These are phyloP conservation scores for Kwoniella shivajii DNA, from an alignment of 1,284 basidiomycete genomes.

Conservation along the genomic window DNA sequence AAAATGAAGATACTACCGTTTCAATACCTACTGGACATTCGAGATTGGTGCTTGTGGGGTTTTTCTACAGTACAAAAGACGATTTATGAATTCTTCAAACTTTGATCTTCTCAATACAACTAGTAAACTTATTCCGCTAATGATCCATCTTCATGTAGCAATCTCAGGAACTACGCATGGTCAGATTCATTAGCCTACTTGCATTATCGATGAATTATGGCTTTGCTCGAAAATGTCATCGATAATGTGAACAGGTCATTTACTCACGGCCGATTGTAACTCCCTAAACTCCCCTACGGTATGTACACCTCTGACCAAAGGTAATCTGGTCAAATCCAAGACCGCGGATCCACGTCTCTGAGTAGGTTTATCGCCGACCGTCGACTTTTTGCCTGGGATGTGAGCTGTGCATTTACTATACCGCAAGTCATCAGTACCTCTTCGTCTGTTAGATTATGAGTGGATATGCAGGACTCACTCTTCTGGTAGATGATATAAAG, in stretches of 20 bases:
- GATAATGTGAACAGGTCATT: background rate
- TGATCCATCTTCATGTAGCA: conserved; percentile 20
- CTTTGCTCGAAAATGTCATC: background rate
- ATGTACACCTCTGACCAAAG: conserved; percentile 35
- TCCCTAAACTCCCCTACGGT: conserved; percentile 43
- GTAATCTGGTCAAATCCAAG: conserved; percentile 35
- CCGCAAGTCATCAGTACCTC: background rate
- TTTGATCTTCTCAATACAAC: background rate
- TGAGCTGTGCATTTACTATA: conserved; percentile 84
- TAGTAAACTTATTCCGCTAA: conserved; percentile 8
- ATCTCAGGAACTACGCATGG: conserved; percentile 6
- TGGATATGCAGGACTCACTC: conserved; percentile 62
- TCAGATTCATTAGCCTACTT: background rate
- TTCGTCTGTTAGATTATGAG: no score
- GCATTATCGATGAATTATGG: background rate
- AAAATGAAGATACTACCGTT: no score
- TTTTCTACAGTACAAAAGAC: no score
- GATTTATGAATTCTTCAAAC: no score
- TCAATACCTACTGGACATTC: no score
- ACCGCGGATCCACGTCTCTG: conserved; percentile 50
- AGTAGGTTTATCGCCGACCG: conserved; percentile 77
- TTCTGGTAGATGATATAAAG: conserved; percentile 77
- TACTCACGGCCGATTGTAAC: conserved; percentile 47
- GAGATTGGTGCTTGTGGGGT: no score
- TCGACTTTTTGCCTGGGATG: conserved; percentile 78